Conservation (phyloP, 495 filamentous ascomycete species). For the Annulohypoxylon maeteangense region DNA sequence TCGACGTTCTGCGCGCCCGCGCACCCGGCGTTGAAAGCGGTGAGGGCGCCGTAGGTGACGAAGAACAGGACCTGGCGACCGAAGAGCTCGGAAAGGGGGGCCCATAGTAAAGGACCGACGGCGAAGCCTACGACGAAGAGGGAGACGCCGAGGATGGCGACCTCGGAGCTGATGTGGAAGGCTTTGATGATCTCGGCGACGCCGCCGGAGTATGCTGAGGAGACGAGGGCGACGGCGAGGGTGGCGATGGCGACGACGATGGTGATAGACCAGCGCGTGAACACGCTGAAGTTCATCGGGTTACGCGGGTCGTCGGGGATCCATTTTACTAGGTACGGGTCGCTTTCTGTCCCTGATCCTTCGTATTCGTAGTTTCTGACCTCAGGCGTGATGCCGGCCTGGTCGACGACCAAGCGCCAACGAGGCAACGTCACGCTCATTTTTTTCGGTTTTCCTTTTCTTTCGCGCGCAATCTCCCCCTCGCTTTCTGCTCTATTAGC, state of each 20-base stretch:
- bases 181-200: not conserved
- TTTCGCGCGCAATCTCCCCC: not conserved
- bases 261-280: not conserved
- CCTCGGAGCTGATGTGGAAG: not conserved
- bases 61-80: constrained; percentile 69
- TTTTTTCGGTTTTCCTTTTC: not conserved
- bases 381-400: not conserved
- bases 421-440: not conserved
- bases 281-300: constrained; percentile 9
- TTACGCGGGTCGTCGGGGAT: constrained; percentile 9
- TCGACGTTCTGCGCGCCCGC: constrained; percentile 9
- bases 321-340: constrained; percentile 5
- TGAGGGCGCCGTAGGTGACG: constrained; percentile 64
- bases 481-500: not conserved
- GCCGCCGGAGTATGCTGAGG: constrained; percentile 6
- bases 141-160: constrained; percentile 6
- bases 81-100: constrained; percentile 62
- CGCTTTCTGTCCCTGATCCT: not conserved
- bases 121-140: constrained; percentile 50
- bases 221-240: constrained; percentile 10
- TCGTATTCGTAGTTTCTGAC: constrained; percentile 3
- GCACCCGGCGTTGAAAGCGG: constrained; percentile 65
- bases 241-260: not conserved
- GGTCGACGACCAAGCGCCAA: constrained; percentile 8
- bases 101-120: constrained; percentile 56